phyloP scores from a whole-genome alignment of 2,329 filamentous ascomycete genomes.

The Fusarium albosuccineum region DNA sequence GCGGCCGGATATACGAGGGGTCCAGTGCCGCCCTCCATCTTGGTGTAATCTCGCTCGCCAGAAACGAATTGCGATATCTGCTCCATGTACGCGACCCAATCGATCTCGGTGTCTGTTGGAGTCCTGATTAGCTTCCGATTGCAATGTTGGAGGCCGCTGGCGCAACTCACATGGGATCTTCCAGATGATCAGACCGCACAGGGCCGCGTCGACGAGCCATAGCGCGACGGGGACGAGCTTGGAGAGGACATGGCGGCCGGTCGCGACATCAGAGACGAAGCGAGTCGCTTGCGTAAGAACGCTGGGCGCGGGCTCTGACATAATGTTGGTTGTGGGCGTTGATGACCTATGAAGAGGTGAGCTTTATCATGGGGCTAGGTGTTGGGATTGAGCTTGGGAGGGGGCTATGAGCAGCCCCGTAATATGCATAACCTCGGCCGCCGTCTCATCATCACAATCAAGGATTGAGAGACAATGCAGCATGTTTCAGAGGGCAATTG shows the following conservation, averaged over 20 bases:
- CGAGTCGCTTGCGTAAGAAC: conserved; percentile 45
- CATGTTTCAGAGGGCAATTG: neutral
- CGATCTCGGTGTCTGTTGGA: conserved; percentile 88
- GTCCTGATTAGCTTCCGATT: conserved; percentile 18
- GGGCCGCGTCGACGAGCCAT: conserved; percentile 75
- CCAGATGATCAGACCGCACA: conserved; percentile 82
- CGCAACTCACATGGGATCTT: conserved; percentile 81
- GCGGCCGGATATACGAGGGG: conserved; percentile 95
- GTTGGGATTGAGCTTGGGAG: conserved; percentile 35
- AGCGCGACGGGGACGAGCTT: conserved; percentile 70
- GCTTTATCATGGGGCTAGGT: conserved; percentile 29
- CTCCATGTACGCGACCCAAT: conserved; percentile 98
- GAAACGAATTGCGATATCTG: conserved; percentile 83
- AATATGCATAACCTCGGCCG: conserved; percentile 43
- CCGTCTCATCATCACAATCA: neutral
- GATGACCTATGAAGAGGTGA: conserved; percentile 29
- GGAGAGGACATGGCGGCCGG: conserved; percentile 64
- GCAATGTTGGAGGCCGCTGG: neutral
- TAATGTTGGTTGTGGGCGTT: conserved; percentile 30
- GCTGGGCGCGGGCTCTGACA: conserved; percentile 46
- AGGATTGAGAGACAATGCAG: neutral
- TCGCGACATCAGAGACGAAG: conserved; percentile 59
- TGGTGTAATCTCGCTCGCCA: conserved; percentile 89
- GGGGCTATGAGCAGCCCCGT: conserved; percentile 39
- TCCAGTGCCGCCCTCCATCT: conserved; percentile 88